phyloP scores from a whole-genome alignment of 2,329 filamentous ascomycete species.

The Colletotrichum lini region DNA sequence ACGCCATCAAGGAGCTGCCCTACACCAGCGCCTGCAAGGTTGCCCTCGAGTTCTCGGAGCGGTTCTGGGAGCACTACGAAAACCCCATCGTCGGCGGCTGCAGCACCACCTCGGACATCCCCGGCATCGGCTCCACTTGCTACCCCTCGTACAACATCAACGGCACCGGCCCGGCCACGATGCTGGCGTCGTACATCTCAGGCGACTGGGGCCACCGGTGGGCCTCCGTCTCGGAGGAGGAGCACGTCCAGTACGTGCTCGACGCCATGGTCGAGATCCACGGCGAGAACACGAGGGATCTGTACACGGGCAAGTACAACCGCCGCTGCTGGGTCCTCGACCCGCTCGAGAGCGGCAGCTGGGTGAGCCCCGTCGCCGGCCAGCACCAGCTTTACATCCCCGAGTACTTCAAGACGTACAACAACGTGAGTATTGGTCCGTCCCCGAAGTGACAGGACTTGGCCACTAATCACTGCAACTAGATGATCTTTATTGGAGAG shows the following conservation, averaged over 20 bases:
- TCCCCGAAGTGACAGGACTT: background rate
- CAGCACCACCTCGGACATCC: slow-evolving; percentile 68
- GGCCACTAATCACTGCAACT: background rate
- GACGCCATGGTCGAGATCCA: slow-evolving; percentile 79
- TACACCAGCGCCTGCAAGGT: slow-evolving; percentile 69
- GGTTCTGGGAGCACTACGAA: slow-evolving; percentile 69
- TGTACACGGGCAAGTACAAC: slow-evolving; percentile 77
- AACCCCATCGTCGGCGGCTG: slow-evolving; percentile 76
- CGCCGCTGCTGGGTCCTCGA: slow-evolving; percentile 77
- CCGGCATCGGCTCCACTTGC: slow-evolving; percentile 73
- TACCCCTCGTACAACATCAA: slow-evolving; percentile 79
- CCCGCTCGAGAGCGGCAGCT: slow-evolving; percentile 72
- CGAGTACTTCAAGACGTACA: slow-evolving; percentile 80
- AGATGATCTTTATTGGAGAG: slow-evolving; percentile 78
- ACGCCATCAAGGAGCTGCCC: slow-evolving; percentile 62
- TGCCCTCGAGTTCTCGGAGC: slow-evolving; percentile 76
- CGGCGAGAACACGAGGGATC: slow-evolving; percentile 69
- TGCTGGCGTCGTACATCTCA: slow-evolving; percentile 72
- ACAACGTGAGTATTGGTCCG: slow-evolving; percentile 57
- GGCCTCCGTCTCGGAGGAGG: slow-evolving; percentile 61
- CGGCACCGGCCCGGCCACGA: slow-evolving; percentile 71
- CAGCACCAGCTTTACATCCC: slow-evolving; percentile 80
- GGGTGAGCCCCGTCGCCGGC: slow-evolving; percentile 72
- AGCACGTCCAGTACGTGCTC: slow-evolving; percentile 75
- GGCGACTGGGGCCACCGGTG: slow-evolving; percentile 55